These are phyloP conservation scores for Petrea volubilis DNA, from an alignment of 257 asterid genomes.

Conservation along the genomic window DNA sequence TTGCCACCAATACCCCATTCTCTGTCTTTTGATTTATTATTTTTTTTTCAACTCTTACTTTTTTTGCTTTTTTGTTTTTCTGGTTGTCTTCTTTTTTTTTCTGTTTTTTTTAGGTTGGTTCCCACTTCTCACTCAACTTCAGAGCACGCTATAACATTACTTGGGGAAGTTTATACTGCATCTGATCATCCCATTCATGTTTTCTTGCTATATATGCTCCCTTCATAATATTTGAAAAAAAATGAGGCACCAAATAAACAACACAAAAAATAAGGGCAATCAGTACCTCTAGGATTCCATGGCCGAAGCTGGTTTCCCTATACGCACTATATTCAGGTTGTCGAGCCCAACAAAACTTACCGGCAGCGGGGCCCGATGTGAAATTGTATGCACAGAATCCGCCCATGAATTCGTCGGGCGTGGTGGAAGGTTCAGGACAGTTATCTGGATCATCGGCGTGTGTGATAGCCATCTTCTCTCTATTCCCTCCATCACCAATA, in stretches of 20 bases:
- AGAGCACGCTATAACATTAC: too few relatives aligned
- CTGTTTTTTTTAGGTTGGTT: too few relatives aligned
- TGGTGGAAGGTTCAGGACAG: conserved; percentile 75
- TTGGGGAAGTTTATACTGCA: too few relatives aligned
- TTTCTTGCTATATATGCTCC: too few relatives aligned
- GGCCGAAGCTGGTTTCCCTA: conserved; percentile 92
- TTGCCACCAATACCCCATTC: too few relatives aligned
- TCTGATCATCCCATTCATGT: too few relatives aligned
- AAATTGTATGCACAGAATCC: conserved; percentile 86
- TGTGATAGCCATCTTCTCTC: conserved; percentile 78
- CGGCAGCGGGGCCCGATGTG: conserved; percentile 87
- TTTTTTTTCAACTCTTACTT: too few relatives aligned
- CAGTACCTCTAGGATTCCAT: conserved; percentile 84
- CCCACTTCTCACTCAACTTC: too few relatives aligned
- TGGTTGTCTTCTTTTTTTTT: too few relatives aligned
- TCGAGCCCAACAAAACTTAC: conserved; percentile 87
- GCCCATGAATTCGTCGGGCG: conserved; percentile 75
- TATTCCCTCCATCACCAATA: conserved; percentile 93
- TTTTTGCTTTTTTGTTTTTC: too few relatives aligned
- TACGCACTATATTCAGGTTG: conserved; percentile 94
- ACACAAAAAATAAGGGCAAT: not conserved
- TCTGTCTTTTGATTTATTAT: too few relatives aligned
- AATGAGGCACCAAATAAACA: not conserved
- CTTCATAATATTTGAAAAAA: too few relatives aligned
- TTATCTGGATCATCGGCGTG: conserved; percentile 76